Percentiles rank a stretch among this genome's conserved stretches.
Conservation (phyloP, 2,329 filamentous ascomycete genomes). For the Phyllosticta citriasiana region DNA sequence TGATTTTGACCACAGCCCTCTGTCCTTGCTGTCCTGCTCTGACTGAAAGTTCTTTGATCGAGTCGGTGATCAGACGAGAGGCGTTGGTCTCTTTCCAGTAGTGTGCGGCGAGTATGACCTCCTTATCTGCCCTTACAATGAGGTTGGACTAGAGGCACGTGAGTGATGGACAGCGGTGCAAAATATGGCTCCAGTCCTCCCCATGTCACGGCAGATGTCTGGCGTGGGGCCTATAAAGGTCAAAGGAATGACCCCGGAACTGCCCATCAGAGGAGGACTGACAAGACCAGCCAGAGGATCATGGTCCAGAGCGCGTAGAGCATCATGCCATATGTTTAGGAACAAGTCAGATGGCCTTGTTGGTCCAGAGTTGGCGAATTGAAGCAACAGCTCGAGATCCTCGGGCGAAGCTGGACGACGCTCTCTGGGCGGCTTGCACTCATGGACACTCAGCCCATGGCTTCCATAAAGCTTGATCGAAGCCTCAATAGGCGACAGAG, state of each 20-base stretch:
- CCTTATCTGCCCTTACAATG: constrained; percentile 60
- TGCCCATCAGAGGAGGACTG: constrained; percentile 50
- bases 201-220: constrained; percentile 62
- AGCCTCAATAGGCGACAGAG: constrained; percentile 41
- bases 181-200: background rate
- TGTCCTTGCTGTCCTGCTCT: constrained; percentile 49
- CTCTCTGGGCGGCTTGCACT: constrained; percentile 16
- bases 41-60: constrained; percentile 57
- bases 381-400: constrained; percentile 43
- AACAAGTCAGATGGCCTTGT: constrained; percentile 58
- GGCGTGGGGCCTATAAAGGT: constrained; percentile 60
- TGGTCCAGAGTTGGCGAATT: constrained; percentile 59
- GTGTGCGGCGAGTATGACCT: constrained; percentile 66
- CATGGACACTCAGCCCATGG: constrained; percentile 19
- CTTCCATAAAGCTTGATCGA: constrained; percentile 47
- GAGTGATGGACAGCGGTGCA: background rate
- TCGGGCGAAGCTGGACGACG: constrained; percentile 19
- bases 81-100: constrained; percentile 65
- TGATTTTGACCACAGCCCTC: constrained; percentile 58
- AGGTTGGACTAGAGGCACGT: constrained; percentile 46
- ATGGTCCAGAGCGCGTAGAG: constrained; percentile 45
- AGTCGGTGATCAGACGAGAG: constrained; percentile 56
- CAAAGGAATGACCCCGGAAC: constrained; percentile 54
- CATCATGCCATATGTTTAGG: constrained; percentile 56
- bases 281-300: constrained; percentile 45